A percentile compares a stretch with the other conserved stretches of the same genome.
These are phyloP conservation scores for Purpureocillium lavendulum DNA, from an alignment of 2,329 filamentous ascomycete genomes.

Conservation along the genomic window DNA sequence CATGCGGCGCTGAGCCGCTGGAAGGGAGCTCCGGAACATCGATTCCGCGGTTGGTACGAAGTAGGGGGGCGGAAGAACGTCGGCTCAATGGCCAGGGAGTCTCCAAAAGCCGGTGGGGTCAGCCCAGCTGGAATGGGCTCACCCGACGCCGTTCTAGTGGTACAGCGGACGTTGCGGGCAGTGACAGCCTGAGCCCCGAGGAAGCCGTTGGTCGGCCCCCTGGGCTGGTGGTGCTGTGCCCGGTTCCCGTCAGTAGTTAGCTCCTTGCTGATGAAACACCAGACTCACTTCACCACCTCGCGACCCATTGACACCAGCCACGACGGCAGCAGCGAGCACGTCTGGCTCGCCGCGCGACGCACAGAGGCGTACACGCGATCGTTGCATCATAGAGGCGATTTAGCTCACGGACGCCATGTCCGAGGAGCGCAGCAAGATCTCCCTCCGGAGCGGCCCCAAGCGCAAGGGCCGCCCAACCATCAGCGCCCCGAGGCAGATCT, in stretches of 20 bases:
- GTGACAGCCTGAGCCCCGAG: no score
- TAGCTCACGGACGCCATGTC: slow-evolving; percentile 37
- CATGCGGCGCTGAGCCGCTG: not conserved
- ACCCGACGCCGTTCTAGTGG: no score
- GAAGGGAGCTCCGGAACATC: slow-evolving; percentile 6
- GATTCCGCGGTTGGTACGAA: slow-evolving; percentile 5
- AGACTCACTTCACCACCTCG: not conserved
- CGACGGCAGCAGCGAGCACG: no score
- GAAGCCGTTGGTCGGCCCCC: no score
- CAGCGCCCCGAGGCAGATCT: slow-evolving; percentile 56
- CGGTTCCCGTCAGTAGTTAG: no score
- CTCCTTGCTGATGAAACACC: slow-evolving; percentile 1
- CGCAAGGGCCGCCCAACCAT: slow-evolving; percentile 53
- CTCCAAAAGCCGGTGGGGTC: not conserved
- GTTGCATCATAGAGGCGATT: no score
- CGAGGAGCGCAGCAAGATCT: slow-evolving; percentile 53
- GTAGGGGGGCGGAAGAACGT: slow-evolving; percentile 11
- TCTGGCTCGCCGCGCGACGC: no score
- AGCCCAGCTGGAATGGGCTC: no score
- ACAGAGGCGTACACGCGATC: no score
- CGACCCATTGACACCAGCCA: not conserved
- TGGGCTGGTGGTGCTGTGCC: not conserved
- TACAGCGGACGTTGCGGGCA: no score
- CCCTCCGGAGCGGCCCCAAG: slow-evolving; percentile 52
- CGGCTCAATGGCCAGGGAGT: slow-evolving; percentile 8